Evolutionary conservation across 352 stramenopile genomes (phyloP).

Genomic region (Pythium folliculosum): DNA sequence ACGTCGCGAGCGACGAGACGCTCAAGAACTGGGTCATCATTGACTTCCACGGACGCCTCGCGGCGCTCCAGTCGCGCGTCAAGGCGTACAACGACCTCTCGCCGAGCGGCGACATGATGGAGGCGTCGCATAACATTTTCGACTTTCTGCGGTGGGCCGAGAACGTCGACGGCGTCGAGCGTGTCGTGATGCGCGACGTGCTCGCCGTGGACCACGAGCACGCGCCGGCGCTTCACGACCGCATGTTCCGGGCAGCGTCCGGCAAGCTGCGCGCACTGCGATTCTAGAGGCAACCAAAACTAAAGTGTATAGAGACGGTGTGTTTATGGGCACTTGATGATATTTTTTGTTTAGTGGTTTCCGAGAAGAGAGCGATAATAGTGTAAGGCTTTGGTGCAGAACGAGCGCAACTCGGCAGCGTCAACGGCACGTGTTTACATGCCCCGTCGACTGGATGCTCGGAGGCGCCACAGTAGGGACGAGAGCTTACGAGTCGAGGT

Average conservation of each 20-base stretch:
- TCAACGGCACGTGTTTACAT: no score
- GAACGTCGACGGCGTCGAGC: conserved; percentile 63
- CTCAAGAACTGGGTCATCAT: conserved; percentile 73
- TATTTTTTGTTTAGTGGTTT: conserved; percentile 2
- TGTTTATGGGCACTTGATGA: background rate
- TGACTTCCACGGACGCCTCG: conserved; percentile 73
- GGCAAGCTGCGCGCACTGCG: conserved; percentile 63
- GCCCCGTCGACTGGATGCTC: no score
- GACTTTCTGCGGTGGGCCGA: conserved; percentile 86
- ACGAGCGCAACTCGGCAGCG: no score
- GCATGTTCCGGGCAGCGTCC: conserved; percentile 81
- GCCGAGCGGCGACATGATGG: conserved; percentile 53
- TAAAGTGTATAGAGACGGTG: background rate
- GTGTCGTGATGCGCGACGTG: conserved; percentile 72
- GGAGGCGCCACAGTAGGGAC: background rate
- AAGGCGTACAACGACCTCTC: conserved; percentile 85
- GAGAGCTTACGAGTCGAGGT: conserved; percentile 71
- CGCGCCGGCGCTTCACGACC: conserved; percentile 75
- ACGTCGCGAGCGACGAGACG: conserved; percentile 32
- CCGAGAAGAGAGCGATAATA: background rate
- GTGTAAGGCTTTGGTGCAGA: background rate
- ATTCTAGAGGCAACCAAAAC: conserved; percentile 30
- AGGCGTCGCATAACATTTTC: conserved; percentile 83
- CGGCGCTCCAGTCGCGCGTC: conserved; percentile 45
- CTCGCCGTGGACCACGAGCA: conserved; percentile 57